Base-by-base conservation (phyloP, 1,284 basidiomycete genomes). In the Sanghuangporus weigelae region DNA sequence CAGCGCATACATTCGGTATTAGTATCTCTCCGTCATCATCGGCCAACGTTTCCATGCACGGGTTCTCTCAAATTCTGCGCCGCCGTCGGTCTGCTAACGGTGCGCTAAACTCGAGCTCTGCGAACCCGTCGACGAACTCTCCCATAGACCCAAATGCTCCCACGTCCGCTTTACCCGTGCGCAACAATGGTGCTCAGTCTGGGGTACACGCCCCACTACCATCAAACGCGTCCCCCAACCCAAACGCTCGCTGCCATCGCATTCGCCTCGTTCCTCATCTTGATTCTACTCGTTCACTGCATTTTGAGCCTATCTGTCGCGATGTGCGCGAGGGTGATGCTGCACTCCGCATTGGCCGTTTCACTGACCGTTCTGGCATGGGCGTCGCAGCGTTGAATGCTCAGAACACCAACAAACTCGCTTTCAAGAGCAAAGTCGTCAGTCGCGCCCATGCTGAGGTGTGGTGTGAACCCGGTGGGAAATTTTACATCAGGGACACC, bases 401-500 rank as follows among this genome's bases (percentile, higher is more conserved):
- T 36, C 77, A 89, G 49, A 85, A 84, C 38, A 85, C 88, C 35
- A 87, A 89, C 73, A 94, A 94, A 72, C 86, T 98, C 55, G 95
- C 96, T 0, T 99, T 99, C 84, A 93, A 93, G 77, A 91, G 87
- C 74, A 98, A 98, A 74, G 96, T 98, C 72, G 96, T 99, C 71
- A 93, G 90, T 49, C 84, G 96, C 46, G 87, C 91, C 0, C 96
- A 98, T 73, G 96, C 96, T 0, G 96, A 98, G 80, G 86, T 98
- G 50, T 98, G 95, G 94, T 86, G 87, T 66, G 84, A 86, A 64
- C 63, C 70, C 5, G 79, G 77, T 0, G 83, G 80, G 14, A 80
- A 86, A 75, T 98, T 98, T 74, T 95, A 82, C 73, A 93, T 99
- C 68, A 86, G 86, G 64, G 96, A 99, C 73, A 97, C 96, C 10